A percentile compares a stretch with the other conserved stretches of the same genome.
phyloP scores from a whole-genome alignment of 345 rosid species.

The Corchorus olitorius region DNA sequence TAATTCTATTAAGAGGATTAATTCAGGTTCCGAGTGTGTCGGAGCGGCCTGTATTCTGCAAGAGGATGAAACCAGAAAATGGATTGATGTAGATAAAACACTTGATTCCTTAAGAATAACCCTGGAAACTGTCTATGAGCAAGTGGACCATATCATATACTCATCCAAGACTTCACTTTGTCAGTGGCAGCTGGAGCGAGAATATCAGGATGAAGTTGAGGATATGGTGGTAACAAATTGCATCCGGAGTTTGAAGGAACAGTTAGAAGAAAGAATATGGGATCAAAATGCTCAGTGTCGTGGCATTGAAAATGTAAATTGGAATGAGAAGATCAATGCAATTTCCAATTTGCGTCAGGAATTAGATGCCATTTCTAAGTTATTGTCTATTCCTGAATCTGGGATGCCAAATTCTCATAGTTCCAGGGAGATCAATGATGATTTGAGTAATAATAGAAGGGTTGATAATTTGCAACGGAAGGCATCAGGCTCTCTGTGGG shows the following conservation, averaged over 20 bases:
- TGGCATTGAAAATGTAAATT: slow-evolving; percentile 35
- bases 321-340: slow-evolving; percentile 55
- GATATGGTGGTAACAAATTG: slow-evolving; percentile 44
- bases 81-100: slow-evolving; percentile 39
- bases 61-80: slow-evolving; percentile 42
- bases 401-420: slow-evolving; percentile 49
- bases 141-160: slow-evolving; percentile 32
- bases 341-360: slow-evolving; percentile 69
- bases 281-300: slow-evolving; percentile 40
- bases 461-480: slow-evolving; percentile 53
- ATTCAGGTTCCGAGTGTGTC: slow-evolving; percentile 37
- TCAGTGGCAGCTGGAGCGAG: slow-evolving; percentile 59
- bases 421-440: slow-evolving; percentile 53
- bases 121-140: slow-evolving; percentile 39
- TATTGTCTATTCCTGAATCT: slow-evolving; percentile 48
- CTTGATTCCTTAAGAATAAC: slow-evolving; percentile 42
- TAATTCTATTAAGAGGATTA: slow-evolving; percentile 34
- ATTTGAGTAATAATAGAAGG: slow-evolving; percentile 34
- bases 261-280: slow-evolving; percentile 51
- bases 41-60: slow-evolving; percentile 49
- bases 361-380: slow-evolving; percentile 58
- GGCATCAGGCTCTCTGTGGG: slow-evolving; percentile 54
- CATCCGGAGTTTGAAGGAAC: slow-evolving; percentile 53
- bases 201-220: slow-evolving; percentile 52
- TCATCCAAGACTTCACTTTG: slow-evolving; percentile 39